A percentile compares a stretch with the other conserved stretches of the same genome.
Evolutionary conservation across 2,329 filamentous ascomycete species (phyloP).

Genomic region (Setomelanomma holmii): DNA sequence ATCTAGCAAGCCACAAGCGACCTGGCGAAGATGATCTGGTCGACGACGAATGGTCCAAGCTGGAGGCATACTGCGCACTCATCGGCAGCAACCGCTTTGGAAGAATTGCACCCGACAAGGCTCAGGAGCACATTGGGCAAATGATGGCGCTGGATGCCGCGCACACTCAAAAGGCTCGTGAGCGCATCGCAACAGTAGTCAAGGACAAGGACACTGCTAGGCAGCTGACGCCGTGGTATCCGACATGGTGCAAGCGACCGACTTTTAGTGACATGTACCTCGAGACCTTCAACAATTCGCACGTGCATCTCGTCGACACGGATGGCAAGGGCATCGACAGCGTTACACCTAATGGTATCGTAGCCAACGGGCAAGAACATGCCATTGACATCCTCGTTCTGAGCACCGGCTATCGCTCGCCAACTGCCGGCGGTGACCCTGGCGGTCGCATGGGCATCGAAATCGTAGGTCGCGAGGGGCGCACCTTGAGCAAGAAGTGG

Average conservation of each 20-base stretch:
- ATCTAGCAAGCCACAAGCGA: slow-evolving; percentile 34
- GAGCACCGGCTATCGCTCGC: slow-evolving; percentile 49
- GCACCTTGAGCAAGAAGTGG: slow-evolving; percentile 51
- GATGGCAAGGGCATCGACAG: slow-evolving; percentile 59
- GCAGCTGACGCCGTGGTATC: slow-evolving; percentile 65
- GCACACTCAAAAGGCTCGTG: slow-evolving; percentile 52
- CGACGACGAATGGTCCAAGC: slow-evolving; percentile 55
- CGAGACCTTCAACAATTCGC: slow-evolving; percentile 61
- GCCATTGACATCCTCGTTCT: slow-evolving; percentile 56
- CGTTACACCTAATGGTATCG: slow-evolving; percentile 55
- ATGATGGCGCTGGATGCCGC: slow-evolving; percentile 54
- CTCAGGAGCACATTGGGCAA: slow-evolving; percentile 46
- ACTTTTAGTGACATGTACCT: slow-evolving; percentile 67
- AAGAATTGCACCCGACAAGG: slow-evolving; percentile 45
- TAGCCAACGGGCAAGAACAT: slow-evolving; percentile 57
- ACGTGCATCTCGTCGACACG: slow-evolving; percentile 67
- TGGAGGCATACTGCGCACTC: slow-evolving; percentile 46
- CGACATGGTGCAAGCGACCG: slow-evolving; percentile 67
- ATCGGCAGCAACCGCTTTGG: slow-evolving; percentile 25
- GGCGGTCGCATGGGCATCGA: slow-evolving; percentile 28
- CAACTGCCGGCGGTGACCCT: slow-evolving; percentile 5
- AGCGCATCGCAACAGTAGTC: slow-evolving; percentile 57
- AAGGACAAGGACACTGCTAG: slow-evolving; percentile 58
- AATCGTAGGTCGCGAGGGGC: slow-evolving; percentile 53
- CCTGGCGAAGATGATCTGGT: slow-evolving; percentile 50